A percentile compares a stretch with the other conserved stretches of the same genome.
Conservation (phyloP, 805 yeast genomes). For the Lachancea waltii region DNA sequence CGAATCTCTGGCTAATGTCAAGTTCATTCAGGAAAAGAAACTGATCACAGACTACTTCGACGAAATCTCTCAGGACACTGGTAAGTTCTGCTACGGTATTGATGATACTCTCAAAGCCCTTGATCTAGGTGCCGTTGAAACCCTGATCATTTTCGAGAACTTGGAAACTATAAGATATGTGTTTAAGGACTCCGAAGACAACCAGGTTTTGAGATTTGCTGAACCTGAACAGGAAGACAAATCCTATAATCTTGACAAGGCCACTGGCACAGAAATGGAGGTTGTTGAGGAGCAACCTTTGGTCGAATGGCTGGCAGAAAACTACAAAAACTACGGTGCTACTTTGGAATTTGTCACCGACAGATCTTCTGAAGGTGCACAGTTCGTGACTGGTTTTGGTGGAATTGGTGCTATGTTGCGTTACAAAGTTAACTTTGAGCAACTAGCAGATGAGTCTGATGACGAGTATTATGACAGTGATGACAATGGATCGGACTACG, state of each 20-base stretch:
- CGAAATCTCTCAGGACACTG: slow-evolving; percentile 95
- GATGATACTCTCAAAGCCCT: slow-evolving; percentile 94
- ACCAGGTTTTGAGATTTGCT: slow-evolving; percentile 64
- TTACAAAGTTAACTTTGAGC: slow-evolving; percentile 95
- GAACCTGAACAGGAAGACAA: slow-evolving; percentile 69
- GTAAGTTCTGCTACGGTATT: slow-evolving; percentile 95
- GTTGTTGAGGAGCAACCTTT: slow-evolving; percentile 74
- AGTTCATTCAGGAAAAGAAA: slow-evolving; percentile 97
- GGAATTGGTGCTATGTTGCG: slow-evolving; percentile 96
- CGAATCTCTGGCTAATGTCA: slow-evolving; percentile 93
- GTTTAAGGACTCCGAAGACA: slow-evolving; percentile 76
- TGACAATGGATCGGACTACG: slow-evolving; percentile 33
- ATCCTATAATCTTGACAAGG: slow-evolving; percentile 69
- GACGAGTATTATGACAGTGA: slow-evolving; percentile 79
- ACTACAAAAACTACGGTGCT: slow-evolving; percentile 92
- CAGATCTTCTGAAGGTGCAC: slow-evolving; percentile 97
- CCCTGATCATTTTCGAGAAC: slow-evolving; percentile 86
- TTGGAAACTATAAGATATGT: slow-evolving; percentile 79
- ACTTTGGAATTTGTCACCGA: slow-evolving; percentile 93
- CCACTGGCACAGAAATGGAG: slow-evolving; percentile 90
- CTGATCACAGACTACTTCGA: slow-evolving; percentile 87
- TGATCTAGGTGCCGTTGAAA: slow-evolving; percentile 94
- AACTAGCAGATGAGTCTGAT: slow-evolving; percentile 79
- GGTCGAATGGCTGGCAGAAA: slow-evolving; percentile 97
- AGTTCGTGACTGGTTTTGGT: slow-evolving; percentile 96